Evolutionary conservation across 176 grass and related monocot genomes (phyloP), one percentile per base, ranked within the genome.

Genomic region (Bonia amplexicaulis): DNA sequence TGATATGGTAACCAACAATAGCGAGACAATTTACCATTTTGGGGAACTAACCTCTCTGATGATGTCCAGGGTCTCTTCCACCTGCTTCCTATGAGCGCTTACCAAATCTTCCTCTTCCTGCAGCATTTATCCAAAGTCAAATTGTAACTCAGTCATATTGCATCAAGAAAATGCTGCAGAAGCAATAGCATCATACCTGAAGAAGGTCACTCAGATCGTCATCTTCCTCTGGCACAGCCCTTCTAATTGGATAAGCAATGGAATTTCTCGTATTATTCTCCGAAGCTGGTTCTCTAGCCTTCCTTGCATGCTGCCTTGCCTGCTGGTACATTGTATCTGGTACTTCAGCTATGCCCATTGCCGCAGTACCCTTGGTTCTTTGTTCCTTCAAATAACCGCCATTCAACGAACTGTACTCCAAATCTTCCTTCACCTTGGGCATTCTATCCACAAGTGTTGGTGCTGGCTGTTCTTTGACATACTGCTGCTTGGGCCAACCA

Each of bases 21-120:
- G 46, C 0, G 4, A 27, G 17, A 39, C 67, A 74, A 6, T 49
- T 62, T 7, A 61, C 22, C 66, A 52, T 82, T 35, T n/a, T 16
- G 35, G 3, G 4, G 3, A 57, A 62, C 73, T 89, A 60, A 91
- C 97, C 90, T 96, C 93, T 77, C 26, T 92, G 14, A 99, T 92
- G 8, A 99, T 94, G 57, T 99, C 92, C 68, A 99, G 61, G 46
- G 93, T 94, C 31, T 94, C 97, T 82, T 99, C 97, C 54, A 99
- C 86, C 71, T 99, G 97, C 71, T 92, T 96, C n/a, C 92, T 77
- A 69, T 99, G 97, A 80, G 93, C 92, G 10, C n/a, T 81, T 31
- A 99, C 90, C 82, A 99, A 74, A 89, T 92, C 90, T 74, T 94
- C 97, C 83, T 99, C 93, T 94, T 94, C 97, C 97, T 99, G 88